These are phyloP conservation scores for Penstemon barbatus DNA, from an alignment of 257 asterid species.

Conservation along the genomic window DNA sequence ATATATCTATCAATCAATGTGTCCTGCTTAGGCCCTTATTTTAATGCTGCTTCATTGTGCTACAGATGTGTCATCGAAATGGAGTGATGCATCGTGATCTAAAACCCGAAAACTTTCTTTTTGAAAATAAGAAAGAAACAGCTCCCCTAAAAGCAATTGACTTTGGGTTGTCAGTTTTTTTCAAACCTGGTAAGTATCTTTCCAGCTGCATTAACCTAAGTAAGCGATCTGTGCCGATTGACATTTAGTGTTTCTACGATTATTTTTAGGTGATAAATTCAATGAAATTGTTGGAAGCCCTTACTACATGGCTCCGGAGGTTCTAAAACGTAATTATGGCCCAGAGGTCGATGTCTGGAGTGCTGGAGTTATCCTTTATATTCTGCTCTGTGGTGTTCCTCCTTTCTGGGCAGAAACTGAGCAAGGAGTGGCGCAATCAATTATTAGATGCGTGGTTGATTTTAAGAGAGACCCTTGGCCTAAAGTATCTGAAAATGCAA, in stretches of 20 bases:
- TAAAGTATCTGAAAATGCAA: constrained; percentile 60
- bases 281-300: constrained; percentile 85
- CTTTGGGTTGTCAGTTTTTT: constrained; percentile 70
- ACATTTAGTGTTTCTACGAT: constrained; percentile 16
- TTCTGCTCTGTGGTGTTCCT: constrained; percentile 77
- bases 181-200: constrained; percentile 55
- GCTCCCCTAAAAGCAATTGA: constrained; percentile 67
- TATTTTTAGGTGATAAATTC: constrained; percentile 53
- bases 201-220: constrained; percentile 1
- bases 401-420: constrained; percentile 90
- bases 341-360: constrained; percentile 75
- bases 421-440: constrained; percentile 81
- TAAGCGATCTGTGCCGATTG: constrained; percentile 12
- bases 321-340: constrained; percentile 67
- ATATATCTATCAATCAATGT: not conserved
- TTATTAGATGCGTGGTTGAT: constrained; percentile 61
- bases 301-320: constrained; percentile 86
- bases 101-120: constrained; percentile 73
- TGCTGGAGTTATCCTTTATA: constrained; percentile 73
- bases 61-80: constrained; percentile 63
- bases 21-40: constrained; percentile 5
- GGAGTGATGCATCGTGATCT: constrained; percentile 90
- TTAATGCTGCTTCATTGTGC: constrained; percentile 26
- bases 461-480: constrained; percentile 80
- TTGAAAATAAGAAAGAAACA: constrained; percentile 63